Base-by-base conservation (phyloP, 257 asterid genomes). In the Sherardia arvensis region DNA sequence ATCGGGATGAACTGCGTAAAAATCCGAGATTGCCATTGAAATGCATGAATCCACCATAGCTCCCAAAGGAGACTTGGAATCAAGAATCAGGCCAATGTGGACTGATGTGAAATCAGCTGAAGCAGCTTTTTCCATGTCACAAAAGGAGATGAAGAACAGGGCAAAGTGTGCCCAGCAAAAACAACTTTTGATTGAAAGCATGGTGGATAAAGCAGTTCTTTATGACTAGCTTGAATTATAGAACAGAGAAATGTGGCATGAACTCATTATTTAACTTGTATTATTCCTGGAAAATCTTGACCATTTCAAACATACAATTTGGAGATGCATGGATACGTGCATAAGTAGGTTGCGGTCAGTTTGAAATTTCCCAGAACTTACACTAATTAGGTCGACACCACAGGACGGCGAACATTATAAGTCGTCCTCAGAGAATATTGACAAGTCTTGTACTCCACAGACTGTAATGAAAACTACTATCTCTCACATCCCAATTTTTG, bases 41-140 rank as follows among this genome's bases (percentile, higher is more conserved):
- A 82, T 84, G 73, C 88, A 82, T 4, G 69, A 58, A 38, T 79
- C 80, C 12, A 33, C 79, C 88, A 82, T 85, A 29, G 73, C 62
- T 12, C 79, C 88, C 64, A n/a, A n/a, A n/a, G n/a, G n/a, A n/a
- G n/a, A n/a, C n/a, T n/a, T n/a, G n/a, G n/a, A n/a, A n/a, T n/a
- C n/a, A n/a, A n/a, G n/a, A n/a, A n/a, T n/a, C n/a, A n/a, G n/a
- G n/a, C n/a, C n/a, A n/a, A n/a, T n/a, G 26, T 81, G 76, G 34
- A 82, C 76, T 0, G 60, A n/a, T 0, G 65, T 34, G 18, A 30
- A 29, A 65, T 21, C 51, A 29, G 20, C 58, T 15, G 53, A 43
- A 7, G 60, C 69, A 25, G 40, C 25, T n/a, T n/a, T n/a, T 12
- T 3, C 48, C 53, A 14, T 22, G 40, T 54, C 22, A 63, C 57